Evolutionary conservation across 345 rosid species (phyloP).

Genomic region (Microthlaspi erraticum): DNA sequence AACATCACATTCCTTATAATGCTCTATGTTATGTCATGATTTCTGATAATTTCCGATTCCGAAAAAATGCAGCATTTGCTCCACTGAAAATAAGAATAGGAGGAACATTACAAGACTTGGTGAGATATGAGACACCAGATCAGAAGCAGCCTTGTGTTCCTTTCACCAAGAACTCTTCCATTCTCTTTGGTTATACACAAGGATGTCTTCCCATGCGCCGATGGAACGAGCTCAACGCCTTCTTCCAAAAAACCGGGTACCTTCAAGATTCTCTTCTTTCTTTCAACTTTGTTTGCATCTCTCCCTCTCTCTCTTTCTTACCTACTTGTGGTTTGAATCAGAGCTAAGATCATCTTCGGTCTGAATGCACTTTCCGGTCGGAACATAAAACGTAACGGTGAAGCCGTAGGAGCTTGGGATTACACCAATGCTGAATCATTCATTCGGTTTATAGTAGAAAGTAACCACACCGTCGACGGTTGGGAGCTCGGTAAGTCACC

Average conservation of each 20-base stretch:
- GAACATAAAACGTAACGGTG: conserved; percentile 47
- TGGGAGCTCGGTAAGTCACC: conserved; percentile 85
- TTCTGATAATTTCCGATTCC: neutral
- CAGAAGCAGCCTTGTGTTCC: conserved; percentile 49
- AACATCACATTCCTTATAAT: neutral
- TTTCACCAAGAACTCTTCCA: conserved; percentile 47
- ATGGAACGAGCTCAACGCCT: conserved; percentile 69
- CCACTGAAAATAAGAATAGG: conserved; percentile 81
- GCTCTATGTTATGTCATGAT: neutral
- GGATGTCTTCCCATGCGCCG: conserved; percentile 71
- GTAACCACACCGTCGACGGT: conserved; percentile 58
- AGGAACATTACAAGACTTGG: conserved; percentile 73
- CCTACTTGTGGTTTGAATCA: conserved; percentile 38
- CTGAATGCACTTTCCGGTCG: conserved; percentile 76
- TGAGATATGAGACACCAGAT: conserved; percentile 52
- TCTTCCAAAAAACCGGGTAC: conserved; percentile 64
- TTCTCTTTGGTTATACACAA: conserved; percentile 64
- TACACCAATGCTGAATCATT: conserved; percentile 74
- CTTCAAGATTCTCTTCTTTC: neutral
- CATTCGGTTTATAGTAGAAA: conserved; percentile 59
- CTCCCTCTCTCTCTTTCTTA: neutral
- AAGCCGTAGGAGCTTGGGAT: conserved; percentile 76
- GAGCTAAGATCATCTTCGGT: conserved; percentile 77
- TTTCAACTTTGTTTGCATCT: conserved; percentile 3
- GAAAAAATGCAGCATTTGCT: conserved; percentile 61